Evolutionary conservation across 192 early-diverging fungal genomes (phyloP).

Genomic region (Coemansia nantahalensis): DNA sequence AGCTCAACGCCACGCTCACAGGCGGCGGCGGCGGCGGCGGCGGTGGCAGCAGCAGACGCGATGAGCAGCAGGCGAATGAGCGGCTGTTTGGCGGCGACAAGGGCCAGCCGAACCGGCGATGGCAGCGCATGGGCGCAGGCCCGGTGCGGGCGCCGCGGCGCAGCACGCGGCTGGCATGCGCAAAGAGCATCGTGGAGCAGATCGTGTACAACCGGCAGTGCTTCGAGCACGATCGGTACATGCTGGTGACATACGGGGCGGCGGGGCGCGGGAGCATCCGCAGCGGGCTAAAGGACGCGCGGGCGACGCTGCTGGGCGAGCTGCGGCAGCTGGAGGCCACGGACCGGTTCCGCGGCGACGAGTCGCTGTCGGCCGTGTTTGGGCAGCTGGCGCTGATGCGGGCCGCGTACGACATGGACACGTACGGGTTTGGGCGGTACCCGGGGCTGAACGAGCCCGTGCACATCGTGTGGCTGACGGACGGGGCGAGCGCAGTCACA

Average conservation of each 20-base stretch:
- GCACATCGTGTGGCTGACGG: slow-evolving; percentile 78
- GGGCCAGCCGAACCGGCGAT: slow-evolving; percentile 35
- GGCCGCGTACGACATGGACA: slow-evolving; percentile 61
- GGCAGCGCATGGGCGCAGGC: slow-evolving; percentile 37
- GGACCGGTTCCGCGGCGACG: slow-evolving; percentile 68
- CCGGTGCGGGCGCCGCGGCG: slow-evolving; percentile 4
- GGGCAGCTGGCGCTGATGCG: slow-evolving; percentile 69
- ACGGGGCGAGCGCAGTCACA: slow-evolving; percentile 61
- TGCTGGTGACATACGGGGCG: slow-evolving; percentile 71
- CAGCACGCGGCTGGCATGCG: slow-evolving; percentile 61
- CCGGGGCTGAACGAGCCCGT: slow-evolving; percentile 62
- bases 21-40: too few species aligned
- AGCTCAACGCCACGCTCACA: slow-evolving; percentile 14
- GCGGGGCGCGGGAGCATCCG: slow-evolving; percentile 23
- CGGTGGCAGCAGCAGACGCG: not conserved
- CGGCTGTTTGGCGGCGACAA: slow-evolving; percentile 35
- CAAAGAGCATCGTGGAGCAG: slow-evolving; percentile 75
- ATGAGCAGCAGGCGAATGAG: slow-evolving; percentile 27
- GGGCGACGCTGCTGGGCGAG: slow-evolving; percentile 56
- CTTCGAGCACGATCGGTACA: slow-evolving; percentile 68
- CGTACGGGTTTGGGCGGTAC: slow-evolving; percentile 69
- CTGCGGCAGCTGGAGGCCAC: slow-evolving; percentile 61
- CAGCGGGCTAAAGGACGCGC: slow-evolving; percentile 54
- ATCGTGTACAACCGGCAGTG: slow-evolving; percentile 56
- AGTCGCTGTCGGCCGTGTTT: slow-evolving; percentile 63